These are phyloP conservation scores for Xylaria scruposa DNA, from an alignment of 495 filamentous ascomycete genomes.

Conservation along the genomic window DNA sequence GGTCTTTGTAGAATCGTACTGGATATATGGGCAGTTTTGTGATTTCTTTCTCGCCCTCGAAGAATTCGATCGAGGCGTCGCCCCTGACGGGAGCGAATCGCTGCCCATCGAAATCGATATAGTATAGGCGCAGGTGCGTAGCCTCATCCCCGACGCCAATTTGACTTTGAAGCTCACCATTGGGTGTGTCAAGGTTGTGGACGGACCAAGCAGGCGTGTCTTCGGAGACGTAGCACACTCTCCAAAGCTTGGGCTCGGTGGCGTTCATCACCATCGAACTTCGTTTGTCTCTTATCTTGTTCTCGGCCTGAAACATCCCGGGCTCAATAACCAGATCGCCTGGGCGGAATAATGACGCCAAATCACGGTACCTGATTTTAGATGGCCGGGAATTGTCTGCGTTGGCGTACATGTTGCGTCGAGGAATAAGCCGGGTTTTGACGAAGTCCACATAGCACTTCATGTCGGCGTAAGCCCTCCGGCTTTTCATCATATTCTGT, in stretches of 20 bases:
- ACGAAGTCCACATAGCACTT: conserved; percentile 47
- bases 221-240: conserved; percentile 26
- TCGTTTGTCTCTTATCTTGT: conserved; percentile 10
- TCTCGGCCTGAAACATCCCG: conserved; percentile 11
- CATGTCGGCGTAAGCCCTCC: conserved; percentile 43
- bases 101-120: conserved; percentile 25
- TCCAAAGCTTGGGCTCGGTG: conserved; percentile 26
- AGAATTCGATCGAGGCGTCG: conserved; percentile 58
- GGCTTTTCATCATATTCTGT: conserved; percentile 39
- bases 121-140: conserved; percentile 35
- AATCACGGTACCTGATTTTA: conserved; percentile 43
- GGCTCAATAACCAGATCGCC: conserved; percentile 40
- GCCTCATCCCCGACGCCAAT: conserved; percentile 12
- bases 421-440: conserved; percentile 45
- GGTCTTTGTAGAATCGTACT: conserved; percentile 58
- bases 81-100: conserved; percentile 34
- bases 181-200: conserved; percentile 14
- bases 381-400: conserved; percentile 28
- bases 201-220: conserved; percentile 26
- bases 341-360: conserved; percentile 48
- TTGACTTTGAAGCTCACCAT: conserved; percentile 20
- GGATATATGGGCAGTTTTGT: conserved; percentile 52
- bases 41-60: conserved; percentile 44
- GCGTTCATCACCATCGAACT: conserved; percentile 9
- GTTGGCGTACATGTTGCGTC: conserved; percentile 32